phyloP scores from a whole-genome alignment of 306 rosid genomes.

The Trifolium pratense region DNA sequence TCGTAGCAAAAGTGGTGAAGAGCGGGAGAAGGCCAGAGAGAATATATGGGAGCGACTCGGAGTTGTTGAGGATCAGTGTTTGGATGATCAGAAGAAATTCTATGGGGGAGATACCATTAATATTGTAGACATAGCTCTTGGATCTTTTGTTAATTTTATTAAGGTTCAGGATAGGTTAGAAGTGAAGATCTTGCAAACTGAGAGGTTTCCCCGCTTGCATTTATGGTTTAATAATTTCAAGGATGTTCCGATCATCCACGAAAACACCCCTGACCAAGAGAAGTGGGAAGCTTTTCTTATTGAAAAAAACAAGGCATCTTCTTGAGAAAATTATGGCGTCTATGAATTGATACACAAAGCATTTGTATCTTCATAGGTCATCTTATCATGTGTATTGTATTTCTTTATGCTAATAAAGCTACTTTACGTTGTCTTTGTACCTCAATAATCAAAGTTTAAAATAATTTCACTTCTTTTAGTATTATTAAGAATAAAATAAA shows the following conservation, averaged over 20 bases:
- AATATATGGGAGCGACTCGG: conserved; percentile 16
- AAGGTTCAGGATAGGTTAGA: background rate
- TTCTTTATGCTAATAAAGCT: background rate
- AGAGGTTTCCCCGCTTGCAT: background rate
- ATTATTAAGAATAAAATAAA: background rate
- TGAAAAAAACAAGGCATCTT: conserved; percentile 1
- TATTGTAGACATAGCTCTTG: conserved; percentile 48
- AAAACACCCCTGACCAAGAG: conserved; percentile 50
- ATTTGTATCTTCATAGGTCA: background rate
- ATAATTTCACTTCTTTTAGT: background rate
- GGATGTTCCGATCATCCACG: conserved; percentile 46
- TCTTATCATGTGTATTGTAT: background rate
- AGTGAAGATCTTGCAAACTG: conserved; percentile 35
- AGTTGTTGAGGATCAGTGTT: conserved; percentile 38
- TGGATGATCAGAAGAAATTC: conserved; percentile 31
- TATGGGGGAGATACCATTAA: conserved; percentile 44
- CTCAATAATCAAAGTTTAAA: conserved; percentile 14
- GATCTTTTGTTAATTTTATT: conserved; percentile 17
- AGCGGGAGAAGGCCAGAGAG: conserved; percentile 25
- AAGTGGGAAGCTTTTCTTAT: background rate
- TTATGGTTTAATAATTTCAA: conserved; percentile 54
- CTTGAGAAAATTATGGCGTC: conserved; percentile 12
- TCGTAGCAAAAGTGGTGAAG: background rate
- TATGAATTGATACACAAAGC: background rate
- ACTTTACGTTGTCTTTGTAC: background rate